phyloP scores from a whole-genome alignment of 2,329 filamentous ascomycete genomes.

The Fusarium sp. region DNA sequence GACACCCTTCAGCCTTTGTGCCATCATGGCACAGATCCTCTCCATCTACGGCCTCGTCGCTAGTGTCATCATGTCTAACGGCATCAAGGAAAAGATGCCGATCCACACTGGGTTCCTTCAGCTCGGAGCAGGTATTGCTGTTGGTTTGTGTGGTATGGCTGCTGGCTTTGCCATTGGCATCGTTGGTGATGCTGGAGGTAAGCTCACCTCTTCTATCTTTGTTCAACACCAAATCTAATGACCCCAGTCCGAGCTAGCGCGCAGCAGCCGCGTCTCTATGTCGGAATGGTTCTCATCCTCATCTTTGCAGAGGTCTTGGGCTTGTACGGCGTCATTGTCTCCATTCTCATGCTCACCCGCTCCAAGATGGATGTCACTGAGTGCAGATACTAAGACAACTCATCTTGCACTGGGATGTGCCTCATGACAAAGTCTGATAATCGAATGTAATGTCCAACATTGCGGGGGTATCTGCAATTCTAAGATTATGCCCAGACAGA shows the following conservation, averaged over 20 bases:
- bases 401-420: neutral
- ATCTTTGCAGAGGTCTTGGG: slow-evolving; percentile 61
- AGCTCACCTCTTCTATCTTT: neutral
- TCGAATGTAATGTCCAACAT: slow-evolving; percentile 30
- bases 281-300: slow-evolving; percentile 61
- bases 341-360: slow-evolving; percentile 61
- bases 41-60: slow-evolving; percentile 61
- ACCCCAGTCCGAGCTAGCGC: slow-evolving; percentile 56
- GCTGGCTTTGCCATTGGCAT: slow-evolving; percentile 62
- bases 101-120: slow-evolving; percentile 58
- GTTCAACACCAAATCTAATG: slow-evolving; percentile 6
- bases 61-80: slow-evolving; percentile 58
- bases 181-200: slow-evolving; percentile 58
- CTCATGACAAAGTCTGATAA: neutral
- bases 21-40: slow-evolving; percentile 62
- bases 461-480: slow-evolving; percentile 45
- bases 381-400: slow-evolving; percentile 49
- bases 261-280: slow-evolving; percentile 60
- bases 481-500: slow-evolving; percentile 39
- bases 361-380: slow-evolving; percentile 53
- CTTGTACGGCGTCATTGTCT: slow-evolving; percentile 61
- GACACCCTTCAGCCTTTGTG: slow-evolving; percentile 49
- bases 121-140: slow-evolving; percentile 57
- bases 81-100: slow-evolving; percentile 55
- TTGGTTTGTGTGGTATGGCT: slow-evolving; percentile 59